A percentile compares a stretch with the other conserved stretches of the same genome.
These are phyloP conservation scores for Ophiobolus disseminans DNA, from an alignment of 2,329 filamentous ascomycete species.

Conservation along the genomic window DNA sequence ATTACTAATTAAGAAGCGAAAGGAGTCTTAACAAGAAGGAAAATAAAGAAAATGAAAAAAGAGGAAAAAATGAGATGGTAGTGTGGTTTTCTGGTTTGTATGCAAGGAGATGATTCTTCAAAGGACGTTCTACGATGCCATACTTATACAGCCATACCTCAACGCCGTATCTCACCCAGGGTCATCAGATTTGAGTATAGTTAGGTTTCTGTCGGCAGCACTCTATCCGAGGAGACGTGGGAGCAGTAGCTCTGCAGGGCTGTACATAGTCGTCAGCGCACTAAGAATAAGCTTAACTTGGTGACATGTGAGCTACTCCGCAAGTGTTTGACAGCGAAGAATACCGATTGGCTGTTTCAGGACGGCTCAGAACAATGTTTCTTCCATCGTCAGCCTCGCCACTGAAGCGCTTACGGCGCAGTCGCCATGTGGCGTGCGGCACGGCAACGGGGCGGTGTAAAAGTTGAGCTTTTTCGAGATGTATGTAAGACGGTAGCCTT, in stretches of 20 bases:
- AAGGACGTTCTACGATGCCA: constrained; percentile 2
- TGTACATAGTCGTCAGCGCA: constrained; percentile 16
- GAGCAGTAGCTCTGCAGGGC: constrained; percentile 2
- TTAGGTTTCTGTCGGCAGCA: constrained; percentile 7
- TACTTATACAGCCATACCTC: constrained; percentile 34
- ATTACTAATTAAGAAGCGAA: constrained; percentile 34
- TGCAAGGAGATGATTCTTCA: constrained; percentile 33
- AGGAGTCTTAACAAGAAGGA: constrained; percentile 6
- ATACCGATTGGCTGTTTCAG: constrained; percentile 19
- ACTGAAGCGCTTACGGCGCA: constrained; percentile 18
- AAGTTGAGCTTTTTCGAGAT: background rate
- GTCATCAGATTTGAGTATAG: background rate
- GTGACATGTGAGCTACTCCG: constrained; percentile 18
- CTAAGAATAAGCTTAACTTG: constrained; percentile 18
- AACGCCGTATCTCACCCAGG: background rate
- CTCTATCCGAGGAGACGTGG: constrained; percentile 10
- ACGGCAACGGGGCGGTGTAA: constrained; percentile 12
- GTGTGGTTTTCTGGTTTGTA: constrained; percentile 36
- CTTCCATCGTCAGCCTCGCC: constrained; percentile 16
- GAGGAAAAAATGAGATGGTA: constrained; percentile 23
- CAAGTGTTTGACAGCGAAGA: constrained; percentile 14
- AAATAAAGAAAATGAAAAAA: constrained; percentile 24
- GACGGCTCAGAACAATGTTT: constrained; percentile 10
- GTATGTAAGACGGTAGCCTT: background rate
- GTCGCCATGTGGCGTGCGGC: constrained; percentile 7